Evolutionary conservation across 1,284 basidiomycete genomes (phyloP).

Genomic region (Neonothopanus nambi): DNA sequence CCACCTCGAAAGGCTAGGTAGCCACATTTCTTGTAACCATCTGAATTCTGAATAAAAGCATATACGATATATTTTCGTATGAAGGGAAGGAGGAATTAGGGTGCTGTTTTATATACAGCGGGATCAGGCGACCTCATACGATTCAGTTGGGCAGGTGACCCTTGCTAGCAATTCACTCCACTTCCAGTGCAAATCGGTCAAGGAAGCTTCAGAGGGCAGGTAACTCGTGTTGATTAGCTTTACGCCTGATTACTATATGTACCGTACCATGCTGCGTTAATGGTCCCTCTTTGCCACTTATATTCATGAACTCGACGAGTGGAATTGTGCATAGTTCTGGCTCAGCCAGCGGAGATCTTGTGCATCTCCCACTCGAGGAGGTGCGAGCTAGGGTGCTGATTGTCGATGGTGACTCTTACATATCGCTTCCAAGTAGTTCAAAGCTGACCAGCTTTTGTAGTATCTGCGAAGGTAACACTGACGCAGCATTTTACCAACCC

Average conservation of each 20-base stretch:
- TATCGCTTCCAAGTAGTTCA: not conserved
- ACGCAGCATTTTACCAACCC: constrained; percentile 49
- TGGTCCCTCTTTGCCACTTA: not conserved
- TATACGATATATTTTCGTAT: too few species aligned
- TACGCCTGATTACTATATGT: not conserved
- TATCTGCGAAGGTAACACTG: constrained; percentile 52
- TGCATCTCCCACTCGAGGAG: constrained; percentile 44
- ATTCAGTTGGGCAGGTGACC: too few species aligned
- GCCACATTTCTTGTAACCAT: too few species aligned
- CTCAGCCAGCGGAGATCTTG: constrained; percentile 23
- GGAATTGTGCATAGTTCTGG: constrained; percentile 41
- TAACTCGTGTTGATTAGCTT: constrained; percentile 17
- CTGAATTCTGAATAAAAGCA: too few species aligned
- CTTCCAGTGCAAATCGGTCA: not conserved
- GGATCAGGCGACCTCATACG: not conserved
- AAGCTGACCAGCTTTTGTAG: constrained; percentile 27
- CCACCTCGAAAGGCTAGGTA: too few species aligned
- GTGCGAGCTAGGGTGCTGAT: constrained; percentile 41
- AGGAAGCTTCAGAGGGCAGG: not conserved
- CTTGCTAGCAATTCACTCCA: not conserved
- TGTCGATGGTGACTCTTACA: constrained; percentile 42
- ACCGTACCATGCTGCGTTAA: not conserved
- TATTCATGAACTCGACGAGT: constrained; percentile 20
- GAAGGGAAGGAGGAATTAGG: too few species aligned
- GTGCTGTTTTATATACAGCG: too few species aligned